Percentiles rank a stretch among this genome's conserved stretches.
Conservation (phyloP, 176 grass and related monocot species). For the Oryza longistaminata region DNA sequence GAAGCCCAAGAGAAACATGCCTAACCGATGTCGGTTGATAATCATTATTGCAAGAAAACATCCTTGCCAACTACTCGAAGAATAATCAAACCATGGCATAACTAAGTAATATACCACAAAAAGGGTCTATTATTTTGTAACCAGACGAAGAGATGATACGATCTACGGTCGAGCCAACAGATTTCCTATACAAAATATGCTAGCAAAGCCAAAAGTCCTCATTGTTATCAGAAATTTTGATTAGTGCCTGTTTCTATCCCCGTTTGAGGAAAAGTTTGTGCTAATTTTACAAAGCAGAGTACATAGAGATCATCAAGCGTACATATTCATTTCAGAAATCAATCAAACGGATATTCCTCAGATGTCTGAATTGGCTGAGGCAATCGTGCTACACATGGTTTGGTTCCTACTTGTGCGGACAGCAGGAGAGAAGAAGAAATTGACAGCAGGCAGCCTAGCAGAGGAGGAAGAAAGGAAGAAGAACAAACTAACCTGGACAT, state of each 20-base stretch:
- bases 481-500: slow-evolving; percentile 1
- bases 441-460: background rate
- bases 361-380: background rate
- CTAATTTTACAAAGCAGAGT: background rate
- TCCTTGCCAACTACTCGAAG: background rate
- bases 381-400: background rate
- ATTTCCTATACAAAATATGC: background rate
- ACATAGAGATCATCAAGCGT: background rate
- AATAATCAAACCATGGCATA: background rate
- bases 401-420: background rate
- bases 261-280: background rate
- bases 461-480: background rate
- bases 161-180: background rate
- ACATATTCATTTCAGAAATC: background rate
- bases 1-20: background rate
- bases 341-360: background rate
- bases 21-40: too few species aligned
- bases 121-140: background rate
- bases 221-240: background rate
- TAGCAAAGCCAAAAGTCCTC: background rate
- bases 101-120: background rate
- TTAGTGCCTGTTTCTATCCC: background rate
- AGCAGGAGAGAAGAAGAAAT: background rate
- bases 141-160: background rate
- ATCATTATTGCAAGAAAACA: too few species aligned